Evolutionary conservation across 164 flowering plant species (phyloP).

Genomic region (Magnolia officinalis): DNA sequence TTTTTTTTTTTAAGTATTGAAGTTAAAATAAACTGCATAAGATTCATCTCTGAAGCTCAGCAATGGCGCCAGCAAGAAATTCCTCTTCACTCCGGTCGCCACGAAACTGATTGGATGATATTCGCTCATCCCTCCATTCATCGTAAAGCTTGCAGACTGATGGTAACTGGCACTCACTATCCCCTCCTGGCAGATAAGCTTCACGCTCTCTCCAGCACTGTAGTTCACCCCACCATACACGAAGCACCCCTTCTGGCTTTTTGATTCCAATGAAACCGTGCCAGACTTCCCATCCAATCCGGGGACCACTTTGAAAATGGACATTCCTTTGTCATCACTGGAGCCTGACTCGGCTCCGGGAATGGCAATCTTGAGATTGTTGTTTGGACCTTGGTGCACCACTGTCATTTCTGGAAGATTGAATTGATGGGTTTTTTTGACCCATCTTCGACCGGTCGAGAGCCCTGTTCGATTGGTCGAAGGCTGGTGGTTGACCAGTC

Average conservation of each 20-base stretch:
- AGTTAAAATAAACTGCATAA: constrained; percentile 68
- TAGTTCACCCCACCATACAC: constrained; percentile 23
- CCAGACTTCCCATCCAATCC: constrained; percentile 52
- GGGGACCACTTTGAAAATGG: constrained; percentile 34
- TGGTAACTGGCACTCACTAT: constrained; percentile 22
- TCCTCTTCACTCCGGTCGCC: constrained; percentile 58
- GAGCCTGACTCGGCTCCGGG: neutral
- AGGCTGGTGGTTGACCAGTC: too few species aligned
- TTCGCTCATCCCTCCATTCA: constrained; percentile 41
- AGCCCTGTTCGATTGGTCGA: too few species aligned
- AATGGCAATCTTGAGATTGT: constrained; percentile 9
- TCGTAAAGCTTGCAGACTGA: constrained; percentile 51
- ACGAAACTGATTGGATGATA: constrained; percentile 87
- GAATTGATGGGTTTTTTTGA: too few species aligned
- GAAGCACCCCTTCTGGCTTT: constrained; percentile 19
- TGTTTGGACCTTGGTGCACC: constrained; percentile 10
- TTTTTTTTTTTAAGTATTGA: constrained; percentile 9
- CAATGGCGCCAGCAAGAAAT: constrained; percentile 64
- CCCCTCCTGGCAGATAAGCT: constrained; percentile 36
- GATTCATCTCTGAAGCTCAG: constrained; percentile 67
- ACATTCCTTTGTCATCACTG: constrained; percentile 9
- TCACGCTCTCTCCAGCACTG: constrained; percentile 17
- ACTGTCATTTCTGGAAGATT: constrained; percentile 26
- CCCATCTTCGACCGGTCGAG: too few species aligned
- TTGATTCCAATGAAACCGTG: constrained; percentile 45